phyloP scores from a whole-genome alignment of 345 rosid species.

The Salix suchowensis region DNA sequence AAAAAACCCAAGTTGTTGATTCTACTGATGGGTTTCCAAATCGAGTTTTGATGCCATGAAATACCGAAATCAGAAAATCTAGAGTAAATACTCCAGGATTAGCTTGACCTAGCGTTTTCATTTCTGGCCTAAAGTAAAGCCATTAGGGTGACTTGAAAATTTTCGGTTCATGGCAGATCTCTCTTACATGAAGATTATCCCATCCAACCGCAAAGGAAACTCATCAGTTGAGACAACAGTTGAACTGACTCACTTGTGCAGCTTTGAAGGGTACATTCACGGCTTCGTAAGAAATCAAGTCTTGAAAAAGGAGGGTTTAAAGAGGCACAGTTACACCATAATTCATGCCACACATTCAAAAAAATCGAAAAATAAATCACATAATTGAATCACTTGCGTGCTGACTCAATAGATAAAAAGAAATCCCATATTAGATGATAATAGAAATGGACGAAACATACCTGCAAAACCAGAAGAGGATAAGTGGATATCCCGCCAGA shows the following conservation, averaged over 20 bases:
- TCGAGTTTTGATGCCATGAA: neutral
- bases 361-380: neutral
- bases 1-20: too few species aligned
- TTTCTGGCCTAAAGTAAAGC: neutral
- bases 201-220: neutral
- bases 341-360: neutral
- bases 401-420: neutral
- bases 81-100: neutral
- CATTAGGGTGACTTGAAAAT: neutral
- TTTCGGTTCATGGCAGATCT: neutral
- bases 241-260: neutral
- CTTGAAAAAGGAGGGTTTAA: neutral
- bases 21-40: too few species aligned
- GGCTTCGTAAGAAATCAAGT: neutral
- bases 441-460: slow-evolving; percentile 1
- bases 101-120: neutral
- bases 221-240: neutral
- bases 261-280: neutral
- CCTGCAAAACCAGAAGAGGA: slow-evolving; percentile 91
- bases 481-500: slow-evolving; percentile 64
- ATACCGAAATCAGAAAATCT: neutral
- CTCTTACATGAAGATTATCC: neutral
- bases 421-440: neutral
- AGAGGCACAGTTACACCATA: neutral
- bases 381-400: neutral